These are phyloP conservation scores for Capillidium rhysosporum DNA, from an alignment of 371 early-diverging fungal species.

Conservation along the genomic window DNA sequence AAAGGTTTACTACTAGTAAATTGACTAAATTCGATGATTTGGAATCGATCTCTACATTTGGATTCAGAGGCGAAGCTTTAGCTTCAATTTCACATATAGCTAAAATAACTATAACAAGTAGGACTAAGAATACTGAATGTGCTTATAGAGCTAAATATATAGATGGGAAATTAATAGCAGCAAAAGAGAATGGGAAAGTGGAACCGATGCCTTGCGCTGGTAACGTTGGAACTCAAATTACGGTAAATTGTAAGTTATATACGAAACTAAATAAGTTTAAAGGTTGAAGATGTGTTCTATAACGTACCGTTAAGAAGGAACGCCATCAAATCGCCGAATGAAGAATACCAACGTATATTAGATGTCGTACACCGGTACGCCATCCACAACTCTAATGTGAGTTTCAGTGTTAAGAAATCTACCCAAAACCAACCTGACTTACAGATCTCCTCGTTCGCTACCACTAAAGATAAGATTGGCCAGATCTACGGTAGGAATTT, in stretches of 20 bases:
- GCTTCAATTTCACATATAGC: constrained; percentile 91
- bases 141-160: constrained; percentile 69
- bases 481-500: constrained; percentile 55
- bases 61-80: constrained; percentile 98
- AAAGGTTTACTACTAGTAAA: constrained; percentile 94
- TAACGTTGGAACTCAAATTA: constrained; percentile 78
- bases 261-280: neutral
- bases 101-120: constrained; percentile 75
- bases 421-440: constrained; percentile 50
- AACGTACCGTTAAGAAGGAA: constrained; percentile 63
- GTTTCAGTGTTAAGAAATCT: constrained; percentile 16
- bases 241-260: constrained; percentile 18
- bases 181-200: constrained; percentile 37
- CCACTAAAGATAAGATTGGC: constrained; percentile 50
- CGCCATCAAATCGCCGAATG: constrained; percentile 56
- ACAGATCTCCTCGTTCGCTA: constrained; percentile 34
- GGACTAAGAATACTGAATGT: constrained; percentile 52
- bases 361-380: constrained; percentile 79
- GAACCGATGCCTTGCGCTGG: constrained; percentile 85
- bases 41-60: constrained; percentile 68
- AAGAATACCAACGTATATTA: constrained; percentile 72
- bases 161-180: constrained; percentile 60
- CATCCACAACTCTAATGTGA: constrained; percentile 53
- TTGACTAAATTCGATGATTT: constrained; percentile 74
- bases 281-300: constrained; percentile 85